Evolutionary conservation across 2,329 filamentous ascomycete genomes (phyloP).

Genomic region (Metarhizium brunneum): DNA sequence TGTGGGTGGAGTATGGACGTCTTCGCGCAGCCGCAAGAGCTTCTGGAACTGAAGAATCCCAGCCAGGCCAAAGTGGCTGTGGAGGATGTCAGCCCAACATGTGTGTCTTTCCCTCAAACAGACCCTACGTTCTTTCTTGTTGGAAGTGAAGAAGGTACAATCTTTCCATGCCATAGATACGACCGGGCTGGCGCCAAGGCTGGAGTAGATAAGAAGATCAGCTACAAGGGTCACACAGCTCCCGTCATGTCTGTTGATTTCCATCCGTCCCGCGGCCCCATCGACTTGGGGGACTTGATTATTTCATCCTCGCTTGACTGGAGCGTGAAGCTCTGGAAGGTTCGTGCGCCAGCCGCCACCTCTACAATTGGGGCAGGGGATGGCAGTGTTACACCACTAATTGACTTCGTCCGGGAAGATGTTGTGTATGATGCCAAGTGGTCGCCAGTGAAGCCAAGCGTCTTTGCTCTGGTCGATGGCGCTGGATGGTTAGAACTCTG

Average conservation of each 20-base stretch:
- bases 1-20: constrained; percentile 98
- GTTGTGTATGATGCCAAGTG: constrained; percentile 94
- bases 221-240: constrained; percentile 82
- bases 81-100: constrained; percentile 90
- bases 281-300: constrained; percentile 90
- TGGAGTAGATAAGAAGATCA: constrained; percentile 80
- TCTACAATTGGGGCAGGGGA: constrained; percentile 47
- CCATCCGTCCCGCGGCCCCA: constrained; percentile 82
- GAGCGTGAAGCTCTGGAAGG: constrained; percentile 96
- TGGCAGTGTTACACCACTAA: constrained; percentile 57
- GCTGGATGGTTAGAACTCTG: constrained; percentile 88
- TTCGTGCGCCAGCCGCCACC: constrained; percentile 68
- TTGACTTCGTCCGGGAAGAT: constrained; percentile 90
- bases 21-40: constrained; percentile 92
- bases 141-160: constrained; percentile 91
- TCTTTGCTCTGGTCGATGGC: constrained; percentile 91
- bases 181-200: constrained; percentile 96
- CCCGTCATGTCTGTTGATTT: constrained; percentile 96
- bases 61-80: constrained; percentile 66
- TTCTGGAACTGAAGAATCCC: constrained; percentile 78
- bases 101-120: constrained; percentile 86
- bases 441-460: constrained; percentile 88
- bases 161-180: constrained; percentile 94
- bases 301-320: constrained; percentile 90
- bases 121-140: constrained; percentile 97